Evolutionary conservation across 1,139 yeast species (phyloP), one percentile per base, ranked within the genome.

Genomic region (Scheffersomyces titani): DNA sequence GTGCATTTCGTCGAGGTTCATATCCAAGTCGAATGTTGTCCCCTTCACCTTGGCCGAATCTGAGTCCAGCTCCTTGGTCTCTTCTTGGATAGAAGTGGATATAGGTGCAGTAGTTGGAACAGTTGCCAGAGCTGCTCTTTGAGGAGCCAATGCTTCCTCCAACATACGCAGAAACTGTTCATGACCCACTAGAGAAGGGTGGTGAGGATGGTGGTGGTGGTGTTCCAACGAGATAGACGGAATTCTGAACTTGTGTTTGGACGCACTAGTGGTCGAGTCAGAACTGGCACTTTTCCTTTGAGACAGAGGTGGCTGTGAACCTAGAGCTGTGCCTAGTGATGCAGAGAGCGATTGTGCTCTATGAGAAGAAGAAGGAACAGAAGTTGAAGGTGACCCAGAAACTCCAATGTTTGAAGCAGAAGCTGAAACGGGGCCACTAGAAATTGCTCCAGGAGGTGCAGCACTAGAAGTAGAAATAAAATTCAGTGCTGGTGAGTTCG

Each of bases 1-100:
- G 48, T 77, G 74, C 82, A 86, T 81, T 61, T 84, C 85, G 54
- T 75, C 75, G 50, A 81, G 66, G 58, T 82, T 81, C 56, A 84
- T 76, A 59, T 83, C 84, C 51, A 84, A 73, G 55, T 78, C 77
- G 57, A 78, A 76, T 5, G 62, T 45, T 7, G 40, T 30, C 13
- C 40, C 40, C 40, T 11, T 16, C 40, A 30, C 40, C 16, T 30
- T 30, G 11, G 16, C 40, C 13, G 40, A 30, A 30, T 30, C 40
- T 30, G 40, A 30, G 13, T 30, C 40, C 40, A 30, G 40, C 16
- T 30, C 40, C 13, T 30, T 30, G 40, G 40, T 13, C 13, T 30
- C 40, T 9, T 30, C 40, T 30, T 30, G 6, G 40, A 30, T 30
- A 30, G 40, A 30, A 11, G 13, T 13, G 3, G 40, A 30, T 30